Evolutionary conservation across 2,329 filamentous ascomycete species (phyloP), one percentile per base, ranked within the genome.

Genomic region (Trichoderma cornu-damae): DNA sequence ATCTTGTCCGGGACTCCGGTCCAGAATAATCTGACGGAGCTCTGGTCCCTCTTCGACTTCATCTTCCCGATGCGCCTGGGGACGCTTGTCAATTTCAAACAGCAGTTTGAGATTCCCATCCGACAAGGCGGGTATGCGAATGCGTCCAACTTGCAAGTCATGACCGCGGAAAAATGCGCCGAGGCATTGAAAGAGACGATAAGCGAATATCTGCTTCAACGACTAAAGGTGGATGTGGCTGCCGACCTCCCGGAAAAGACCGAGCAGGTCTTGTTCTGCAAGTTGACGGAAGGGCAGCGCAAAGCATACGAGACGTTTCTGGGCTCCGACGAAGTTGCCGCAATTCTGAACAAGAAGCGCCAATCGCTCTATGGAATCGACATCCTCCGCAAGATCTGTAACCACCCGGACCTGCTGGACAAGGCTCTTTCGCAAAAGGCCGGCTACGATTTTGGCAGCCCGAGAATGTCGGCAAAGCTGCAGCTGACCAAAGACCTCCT

Each of bases 11-110:
- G 94, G 4, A 99, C 94, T 0, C 95, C 95, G 0, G 95, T 99
- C 79, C 95, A 99, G 70, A 99, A 99, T 71, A 97, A 96, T 61
- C 75, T 99, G 24, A 87, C 88, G 0, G 95, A 99, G 69, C 77
- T 99, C 0, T 99, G 94, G 93, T 97, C 93, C 0, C 76, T 99
- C 0, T 97, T 99, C 68, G 95, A 99, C 69, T 99, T 99, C 68
- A 88, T 97, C 58, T 97, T 91, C 61, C 94, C 95, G 0, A 96
- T 97, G 90, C 87, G 92, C 12, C 76, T 99, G 5, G 95, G 94
- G 0, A 96, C 90, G 0, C 78, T 97, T 11, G 88, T 96, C 58
- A 90, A 89, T 62, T 99, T 99, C 69, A 84, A 91, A 44, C 87
- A 86, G 59, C 86, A 96, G 60, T 97, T 99, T 62, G 94, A 97